These are phyloP conservation scores for Phyllosticta citrichinensis DNA, from an alignment of 2,329 filamentous ascomycete species.

Conservation along the genomic window DNA sequence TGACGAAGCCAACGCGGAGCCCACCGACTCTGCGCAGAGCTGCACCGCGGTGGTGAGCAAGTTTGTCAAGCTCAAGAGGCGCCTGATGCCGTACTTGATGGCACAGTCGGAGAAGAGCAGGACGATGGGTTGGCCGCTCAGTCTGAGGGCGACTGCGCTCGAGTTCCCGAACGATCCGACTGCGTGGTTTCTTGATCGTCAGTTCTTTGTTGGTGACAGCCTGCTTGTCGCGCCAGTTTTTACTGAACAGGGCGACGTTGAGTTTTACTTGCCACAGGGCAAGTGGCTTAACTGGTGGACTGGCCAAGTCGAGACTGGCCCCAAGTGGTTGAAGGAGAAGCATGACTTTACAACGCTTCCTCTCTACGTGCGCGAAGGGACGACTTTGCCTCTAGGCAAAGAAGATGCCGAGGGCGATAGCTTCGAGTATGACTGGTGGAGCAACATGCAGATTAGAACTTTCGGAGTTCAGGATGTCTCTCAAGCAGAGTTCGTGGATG, in stretches of 20 bases:
- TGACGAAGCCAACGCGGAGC: slow-evolving; percentile 45
- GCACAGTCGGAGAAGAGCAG: slow-evolving; percentile 42
- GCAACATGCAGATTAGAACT: not conserved
- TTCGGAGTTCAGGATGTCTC: not conserved
- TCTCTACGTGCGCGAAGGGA: slow-evolving; percentile 32
- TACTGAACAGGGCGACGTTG: slow-evolving; percentile 50
- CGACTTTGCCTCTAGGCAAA: slow-evolving; percentile 31
- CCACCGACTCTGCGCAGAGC: slow-evolving; percentile 26
- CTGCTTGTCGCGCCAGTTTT: slow-evolving; percentile 57
- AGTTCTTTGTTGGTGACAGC: slow-evolving; percentile 62
- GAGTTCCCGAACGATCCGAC: slow-evolving; percentile 65
- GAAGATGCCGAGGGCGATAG: slow-evolving; percentile 22
- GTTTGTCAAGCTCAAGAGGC: slow-evolving; percentile 44
- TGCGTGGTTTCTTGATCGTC: slow-evolving; percentile 56
- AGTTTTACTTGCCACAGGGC: slow-evolving; percentile 54
- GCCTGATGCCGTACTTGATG: slow-evolving; percentile 49
- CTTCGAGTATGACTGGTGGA: slow-evolving; percentile 33
- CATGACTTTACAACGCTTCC: slow-evolving; percentile 31
- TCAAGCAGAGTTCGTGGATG: not conserved
- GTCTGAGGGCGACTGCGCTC: slow-evolving; percentile 53
- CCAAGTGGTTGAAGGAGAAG: slow-evolving; percentile 34
- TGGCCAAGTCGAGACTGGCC: slow-evolving; percentile 30
- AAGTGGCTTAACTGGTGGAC: slow-evolving; percentile 43
- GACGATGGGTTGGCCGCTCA: slow-evolving; percentile 48
- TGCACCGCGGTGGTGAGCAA: slow-evolving; percentile 46